Evolutionary conservation across 1,284 basidiomycete species (phyloP), one percentile per base, ranked within the genome.

Genomic region (Veloboletus limbatus): DNA sequence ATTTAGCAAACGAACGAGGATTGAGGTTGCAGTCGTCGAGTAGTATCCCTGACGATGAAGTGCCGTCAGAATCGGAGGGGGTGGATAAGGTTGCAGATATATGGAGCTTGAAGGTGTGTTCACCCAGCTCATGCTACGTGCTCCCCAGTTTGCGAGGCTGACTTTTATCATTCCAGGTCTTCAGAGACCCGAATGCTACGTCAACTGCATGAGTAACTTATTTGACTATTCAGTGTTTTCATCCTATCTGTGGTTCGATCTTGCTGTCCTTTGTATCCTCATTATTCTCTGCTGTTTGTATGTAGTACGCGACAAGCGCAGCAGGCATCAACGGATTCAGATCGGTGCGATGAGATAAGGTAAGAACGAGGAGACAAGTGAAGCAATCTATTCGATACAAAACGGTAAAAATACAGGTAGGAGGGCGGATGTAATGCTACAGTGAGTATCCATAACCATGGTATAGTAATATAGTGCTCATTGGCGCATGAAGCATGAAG

Each of bases 1-100:
- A 97, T 71, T 75, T 99, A 32, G 95, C 94, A 35, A 97, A 98
- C 63, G 94, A 98, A 65, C 91, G 92, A 62, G 95, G 95, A 2
- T 74, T 97, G 35, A 87, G 85, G 59, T 76, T 95, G 33, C 86
- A 91, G 21, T 21, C 43, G 4, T 46, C 53, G 6, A 38, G n/a
- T 27, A 24, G 11, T 22, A 32, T 39, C 36, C 25, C 39, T 25
- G 48, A 49, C 2, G 49, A 53, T 26, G 59, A 49, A 62, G 66
- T 26, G 62, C 16, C 22, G 10, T 27, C 43, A 58, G 40, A 62
- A 54, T 14, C 60, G 54, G 40, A 67, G 66, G 26, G 60, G 54
- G 10, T 57, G 49, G 33, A 74, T 45, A 73, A 66, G 49, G 76
- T 89, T 45, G 87, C 86, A 20, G 78, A 86, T 60, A 78, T 91